A percentile compares a stretch with the other conserved stretches of the same genome.
Conservation (phyloP, 2,329 filamentous ascomycete genomes). For the Pseudonectria buxi region DNA sequence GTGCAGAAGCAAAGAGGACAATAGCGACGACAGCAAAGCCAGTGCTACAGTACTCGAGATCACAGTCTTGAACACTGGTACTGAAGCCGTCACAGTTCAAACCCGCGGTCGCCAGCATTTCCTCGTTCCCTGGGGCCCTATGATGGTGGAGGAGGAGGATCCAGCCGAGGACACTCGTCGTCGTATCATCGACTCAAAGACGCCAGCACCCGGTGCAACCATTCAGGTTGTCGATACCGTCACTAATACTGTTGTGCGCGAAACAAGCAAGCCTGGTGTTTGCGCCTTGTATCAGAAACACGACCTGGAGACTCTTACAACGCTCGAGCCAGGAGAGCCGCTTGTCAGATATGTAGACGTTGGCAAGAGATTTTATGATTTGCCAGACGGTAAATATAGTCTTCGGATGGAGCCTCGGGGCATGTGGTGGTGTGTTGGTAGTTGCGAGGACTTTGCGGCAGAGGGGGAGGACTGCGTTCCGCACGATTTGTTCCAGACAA, state of each 20-base stretch:
- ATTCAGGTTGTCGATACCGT: slow-evolving; percentile 1
- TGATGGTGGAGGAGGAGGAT: background rate
- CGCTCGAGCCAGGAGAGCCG: slow-evolving; percentile 4
- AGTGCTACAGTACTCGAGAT: background rate
- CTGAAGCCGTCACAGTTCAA: slow-evolving; percentile 3
- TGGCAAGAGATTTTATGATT: background rate
- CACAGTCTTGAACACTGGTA: slow-evolving; percentile 1
- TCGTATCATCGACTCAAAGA: slow-evolving; percentile 1
- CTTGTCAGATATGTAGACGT: slow-evolving; percentile 4
- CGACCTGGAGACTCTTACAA: slow-evolving; percentile 2
- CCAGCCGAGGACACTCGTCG: background rate
- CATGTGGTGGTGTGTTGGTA: slow-evolving; percentile 7
- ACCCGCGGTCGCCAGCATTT: slow-evolving; percentile 2
- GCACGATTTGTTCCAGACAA: slow-evolving; percentile 1
- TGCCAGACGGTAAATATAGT: slow-evolving; percentile 3
- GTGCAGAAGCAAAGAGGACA: background rate
- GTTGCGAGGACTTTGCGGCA: slow-evolving; percentile 3
- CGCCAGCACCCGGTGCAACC: background rate
- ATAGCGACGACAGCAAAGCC: background rate
- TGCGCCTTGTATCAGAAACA: slow-evolving; percentile 1
- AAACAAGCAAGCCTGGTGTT: background rate
- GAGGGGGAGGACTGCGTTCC: slow-evolving; percentile 4
- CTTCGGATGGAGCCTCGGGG: slow-evolving; percentile 4
- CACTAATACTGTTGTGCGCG: too few relatives aligned
- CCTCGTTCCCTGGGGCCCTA: background rate